Conservation (phyloP, 2,329 filamentous ascomycete genomes). For the Penicillium sp. region DNA sequence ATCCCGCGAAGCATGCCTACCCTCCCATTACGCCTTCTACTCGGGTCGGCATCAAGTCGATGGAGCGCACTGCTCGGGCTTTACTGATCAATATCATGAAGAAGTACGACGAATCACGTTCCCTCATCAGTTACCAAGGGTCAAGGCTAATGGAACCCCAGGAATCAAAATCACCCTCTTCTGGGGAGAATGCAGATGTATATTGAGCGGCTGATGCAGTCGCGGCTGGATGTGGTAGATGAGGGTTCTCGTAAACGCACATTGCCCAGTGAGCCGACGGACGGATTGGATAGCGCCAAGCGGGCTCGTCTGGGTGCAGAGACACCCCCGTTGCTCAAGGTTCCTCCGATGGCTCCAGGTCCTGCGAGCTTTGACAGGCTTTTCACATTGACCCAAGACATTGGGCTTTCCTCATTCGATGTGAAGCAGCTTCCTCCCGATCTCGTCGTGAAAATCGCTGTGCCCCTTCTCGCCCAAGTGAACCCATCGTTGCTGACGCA, state of each 20-base stretch:
- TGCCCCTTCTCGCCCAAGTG: slow-evolving; percentile 69
- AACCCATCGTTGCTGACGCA: slow-evolving; percentile 64
- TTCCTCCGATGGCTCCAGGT: slow-evolving; percentile 69
- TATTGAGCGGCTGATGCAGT: slow-evolving; percentile 74
- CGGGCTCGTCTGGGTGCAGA: slow-evolving; percentile 65
- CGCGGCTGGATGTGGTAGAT: slow-evolving; percentile 72
- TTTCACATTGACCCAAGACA: slow-evolving; percentile 77
- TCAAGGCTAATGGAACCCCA: slow-evolving; percentile 36
- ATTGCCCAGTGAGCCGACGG: slow-evolving; percentile 63
- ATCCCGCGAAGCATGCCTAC: slow-evolving; percentile 76
- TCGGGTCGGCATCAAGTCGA: slow-evolving; percentile 81
- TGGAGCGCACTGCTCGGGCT: slow-evolving; percentile 87
- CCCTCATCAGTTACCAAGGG: background rate
- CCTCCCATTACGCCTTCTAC: slow-evolving; percentile 71
- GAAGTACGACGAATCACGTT: slow-evolving; percentile 50
- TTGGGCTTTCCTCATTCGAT: slow-evolving; percentile 72
- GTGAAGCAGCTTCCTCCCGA: slow-evolving; percentile 72
- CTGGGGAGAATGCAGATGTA: slow-evolving; percentile 78
- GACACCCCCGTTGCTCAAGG: slow-evolving; percentile 47
- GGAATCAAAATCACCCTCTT: slow-evolving; percentile 74
- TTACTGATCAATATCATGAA: slow-evolving; percentile 79
- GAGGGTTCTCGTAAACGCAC: slow-evolving; percentile 72
- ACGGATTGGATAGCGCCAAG: slow-evolving; percentile 72
- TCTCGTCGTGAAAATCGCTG: slow-evolving; percentile 73
- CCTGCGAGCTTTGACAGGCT: slow-evolving; percentile 75